Conservation (phyloP, 371 early-diverging fungal species). For the Dichotomocladium elegans region DNA sequence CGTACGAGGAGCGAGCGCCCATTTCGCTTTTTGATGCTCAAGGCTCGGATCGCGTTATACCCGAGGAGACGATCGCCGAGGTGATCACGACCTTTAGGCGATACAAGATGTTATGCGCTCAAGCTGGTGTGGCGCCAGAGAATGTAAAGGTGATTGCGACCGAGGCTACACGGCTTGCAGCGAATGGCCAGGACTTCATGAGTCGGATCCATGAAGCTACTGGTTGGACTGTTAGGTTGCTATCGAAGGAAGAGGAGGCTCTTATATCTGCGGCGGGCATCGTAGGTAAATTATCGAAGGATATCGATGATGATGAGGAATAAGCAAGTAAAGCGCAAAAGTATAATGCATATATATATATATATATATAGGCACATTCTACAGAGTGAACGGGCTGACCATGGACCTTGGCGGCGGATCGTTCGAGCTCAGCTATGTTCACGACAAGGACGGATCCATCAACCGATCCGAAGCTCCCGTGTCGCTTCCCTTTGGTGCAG, state of each 20-base stretch:
- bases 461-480: slow-evolving; percentile 44
- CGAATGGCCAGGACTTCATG: slow-evolving; percentile 50
- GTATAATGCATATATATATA: neutral
- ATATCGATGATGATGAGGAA: slow-evolving; percentile 11
- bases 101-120: slow-evolving; percentile 49
- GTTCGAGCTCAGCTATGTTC: slow-evolving; percentile 59
- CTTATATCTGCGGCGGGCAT: slow-evolving; percentile 61
- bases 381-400: slow-evolving; percentile 54
- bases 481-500: slow-evolving; percentile 62
- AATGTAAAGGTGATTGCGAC: slow-evolving; percentile 59
- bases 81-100: slow-evolving; percentile 52
- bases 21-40: slow-evolving; percentile 59
- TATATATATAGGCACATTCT: slow-evolving; percentile 53
- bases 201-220: slow-evolving; percentile 43
- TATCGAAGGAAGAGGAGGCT: slow-evolving; percentile 56
- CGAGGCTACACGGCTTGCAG: slow-evolving; percentile 59
- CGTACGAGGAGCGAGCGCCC: slow-evolving; percentile 62
- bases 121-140: slow-evolving; percentile 31
- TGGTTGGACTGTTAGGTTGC: slow-evolving; percentile 47
- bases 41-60: slow-evolving; percentile 41
- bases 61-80: slow-evolving; percentile 46
- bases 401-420: slow-evolving; percentile 67
- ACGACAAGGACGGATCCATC: slow-evolving; percentile 17
- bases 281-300: slow-evolving; percentile 29
- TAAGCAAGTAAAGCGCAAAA: too few species aligned